Evolutionary conservation across 208 protist genomes (phyloP).

Genomic region (Wallacemonas sp.): DNA sequence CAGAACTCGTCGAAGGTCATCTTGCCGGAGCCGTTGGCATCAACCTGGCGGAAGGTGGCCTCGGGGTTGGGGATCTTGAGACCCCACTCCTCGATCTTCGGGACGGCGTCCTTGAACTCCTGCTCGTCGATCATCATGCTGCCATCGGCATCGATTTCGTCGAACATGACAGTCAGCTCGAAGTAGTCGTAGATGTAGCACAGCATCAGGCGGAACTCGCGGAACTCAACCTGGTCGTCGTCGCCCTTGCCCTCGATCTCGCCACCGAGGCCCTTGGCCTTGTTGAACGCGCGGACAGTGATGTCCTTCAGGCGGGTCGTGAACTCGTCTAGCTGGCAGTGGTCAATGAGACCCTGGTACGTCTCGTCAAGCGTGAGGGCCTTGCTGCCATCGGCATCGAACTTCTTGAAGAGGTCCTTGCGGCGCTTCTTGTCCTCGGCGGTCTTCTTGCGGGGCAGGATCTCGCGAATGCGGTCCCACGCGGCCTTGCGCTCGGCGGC

Average conservation of each 20-base stretch:
- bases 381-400: slow-evolving; percentile 52
- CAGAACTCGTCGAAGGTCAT: slow-evolving; percentile 55
- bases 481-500: slow-evolving; percentile 41
- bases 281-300: slow-evolving; percentile 77
- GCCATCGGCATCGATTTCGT: slow-evolving; percentile 34
- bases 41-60: slow-evolving; percentile 38
- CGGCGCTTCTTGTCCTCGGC: slow-evolving; percentile 33
- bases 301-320: slow-evolving; percentile 59
- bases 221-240: slow-evolving; percentile 31
- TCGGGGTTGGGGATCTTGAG: slow-evolving; percentile 24
- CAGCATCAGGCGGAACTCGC: slow-evolving; percentile 58
- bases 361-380: slow-evolving; percentile 60
- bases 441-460: slow-evolving; percentile 32
- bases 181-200: no score
- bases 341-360: slow-evolving; percentile 36
- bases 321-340: slow-evolving; percentile 54
- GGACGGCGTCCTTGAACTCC: slow-evolving; percentile 36
- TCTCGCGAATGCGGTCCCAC: slow-evolving; percentile 40
- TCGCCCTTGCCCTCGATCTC: slow-evolving; percentile 15
- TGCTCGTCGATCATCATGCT: slow-evolving; percentile 30
- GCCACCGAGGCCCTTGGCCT: slow-evolving; percentile 51
- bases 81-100: slow-evolving; percentile 34
- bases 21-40: slow-evolving; percentile 36
- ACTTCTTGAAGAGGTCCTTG: slow-evolving; percentile 66
- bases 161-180: no score